These are phyloP conservation scores for Glycine tomentella DNA, from an alignment of 306 rosid genomes.

Conservation along the genomic window DNA sequence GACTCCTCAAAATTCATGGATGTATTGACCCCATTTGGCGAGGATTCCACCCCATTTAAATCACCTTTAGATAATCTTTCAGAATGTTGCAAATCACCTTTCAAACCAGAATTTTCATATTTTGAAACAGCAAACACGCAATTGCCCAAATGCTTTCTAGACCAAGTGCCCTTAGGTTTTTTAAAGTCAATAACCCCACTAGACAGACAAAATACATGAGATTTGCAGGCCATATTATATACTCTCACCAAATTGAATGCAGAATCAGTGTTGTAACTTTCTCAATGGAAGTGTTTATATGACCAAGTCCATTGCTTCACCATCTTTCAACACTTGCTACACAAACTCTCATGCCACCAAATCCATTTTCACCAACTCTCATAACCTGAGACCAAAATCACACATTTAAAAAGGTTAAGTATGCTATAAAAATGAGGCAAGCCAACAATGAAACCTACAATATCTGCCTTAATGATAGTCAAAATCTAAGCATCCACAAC, in stretches of 20 bases:
- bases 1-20: constrained; percentile 62
- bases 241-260: constrained; percentile 27
- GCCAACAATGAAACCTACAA: background rate
- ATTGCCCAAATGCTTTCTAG: constrained; percentile 44
- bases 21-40: no score
- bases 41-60: constrained; percentile 45
- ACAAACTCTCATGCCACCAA: background rate
- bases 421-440: no score
- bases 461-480: background rate
- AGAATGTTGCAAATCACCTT: constrained; percentile 52
- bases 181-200: constrained; percentile 41
- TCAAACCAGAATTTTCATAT: constrained; percentile 54
- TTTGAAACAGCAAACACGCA: constrained; percentile 57
- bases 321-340: background rate
- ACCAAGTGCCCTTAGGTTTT: constrained; percentile 36
- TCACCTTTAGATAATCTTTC: constrained; percentile 44
- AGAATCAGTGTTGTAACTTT: constrained; percentile 31
- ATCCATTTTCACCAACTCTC: constrained; percentile 39
- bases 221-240: constrained; percentile 46
- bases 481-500: no score
- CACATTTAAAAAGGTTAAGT: background rate
- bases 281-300: constrained; percentile 49
- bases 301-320: constrained; percentile 56
- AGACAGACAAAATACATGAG: constrained; percentile 31
- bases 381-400: constrained; percentile 67